A percentile compares a stretch with the other conserved stretches of the same genome.
Conservation (phyloP, 177 flowering plant species). For the Tripterygium wilfordii region DNA sequence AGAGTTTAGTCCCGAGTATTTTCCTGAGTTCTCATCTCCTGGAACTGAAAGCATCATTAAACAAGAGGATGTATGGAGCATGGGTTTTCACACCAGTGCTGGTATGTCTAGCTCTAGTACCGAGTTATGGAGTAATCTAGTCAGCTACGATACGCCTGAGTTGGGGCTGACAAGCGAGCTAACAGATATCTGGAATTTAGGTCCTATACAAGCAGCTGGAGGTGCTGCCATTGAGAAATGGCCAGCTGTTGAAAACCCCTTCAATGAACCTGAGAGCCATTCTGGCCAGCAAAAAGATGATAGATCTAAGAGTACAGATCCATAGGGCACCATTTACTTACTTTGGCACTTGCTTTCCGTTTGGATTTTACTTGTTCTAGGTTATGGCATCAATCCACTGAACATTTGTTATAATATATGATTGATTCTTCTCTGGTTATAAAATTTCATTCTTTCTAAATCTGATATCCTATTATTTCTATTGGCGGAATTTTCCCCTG, state of each 20-base stretch:
- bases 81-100: constrained; percentile 33
- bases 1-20: constrained; percentile 20
- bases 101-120: constrained; percentile 34
- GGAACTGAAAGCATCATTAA: constrained; percentile 29
- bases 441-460: no score
- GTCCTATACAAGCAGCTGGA: constrained; percentile 33
- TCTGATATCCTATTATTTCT: no score
- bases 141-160: constrained; percentile 32
- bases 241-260: constrained; percentile 34
- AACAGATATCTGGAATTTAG: constrained; percentile 53
- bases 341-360: constrained; percentile 18
- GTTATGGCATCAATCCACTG: neutral
- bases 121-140: constrained; percentile 42
- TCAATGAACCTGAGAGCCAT: constrained; percentile 26
- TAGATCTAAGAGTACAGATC: constrained; percentile 15
- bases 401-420: no score
- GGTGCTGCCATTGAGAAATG: constrained; percentile 36
- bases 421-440: no score
- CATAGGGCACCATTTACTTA: constrained; percentile 21
- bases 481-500: no score
- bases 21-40: constrained; percentile 28
- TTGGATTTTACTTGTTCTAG: constrained; percentile 8
- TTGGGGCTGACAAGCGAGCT: constrained; percentile 28
- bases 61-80: constrained; percentile 49
- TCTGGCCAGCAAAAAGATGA: constrained; percentile 18